A percentile compares a stretch with the other conserved stretches of the same genome.
These are phyloP conservation scores for Phragmites australis DNA, from an alignment of 176 grass and related monocot species.

Conservation along the genomic window DNA sequence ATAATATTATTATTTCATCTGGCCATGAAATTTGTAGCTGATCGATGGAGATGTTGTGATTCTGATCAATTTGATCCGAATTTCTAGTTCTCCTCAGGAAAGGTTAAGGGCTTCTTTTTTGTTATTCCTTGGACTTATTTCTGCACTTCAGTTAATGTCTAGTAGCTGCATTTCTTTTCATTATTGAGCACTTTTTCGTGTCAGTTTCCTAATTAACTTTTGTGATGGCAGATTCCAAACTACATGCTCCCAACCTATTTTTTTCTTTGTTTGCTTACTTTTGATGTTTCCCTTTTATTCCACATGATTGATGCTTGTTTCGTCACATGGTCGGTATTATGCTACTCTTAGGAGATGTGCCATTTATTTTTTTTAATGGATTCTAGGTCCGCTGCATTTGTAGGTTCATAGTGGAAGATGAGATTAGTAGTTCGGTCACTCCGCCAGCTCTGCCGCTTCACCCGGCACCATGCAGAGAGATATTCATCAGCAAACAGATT, in stretches of 20 bases:
- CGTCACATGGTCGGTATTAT: constrained; percentile 1
- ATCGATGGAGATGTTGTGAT: neutral
- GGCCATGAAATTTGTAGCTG: neutral
- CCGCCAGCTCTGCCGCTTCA: constrained; percentile 44
- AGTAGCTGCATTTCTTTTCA: neutral
- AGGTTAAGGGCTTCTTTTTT: neutral
- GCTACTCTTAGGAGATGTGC: neutral
- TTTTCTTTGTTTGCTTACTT: constrained; percentile 36
- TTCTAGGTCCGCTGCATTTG: constrained; percentile 15
- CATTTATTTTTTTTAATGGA: neutral
- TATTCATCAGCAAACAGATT: constrained; percentile 33
- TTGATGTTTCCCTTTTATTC: constrained; percentile 22
- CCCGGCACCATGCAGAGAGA: constrained; percentile 21
- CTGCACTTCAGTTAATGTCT: neutral
- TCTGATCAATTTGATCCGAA: neutral
- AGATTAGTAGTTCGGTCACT: constrained; percentile 58
- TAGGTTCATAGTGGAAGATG: constrained; percentile 54
- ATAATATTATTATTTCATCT: neutral
- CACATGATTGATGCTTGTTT: constrained; percentile 28
- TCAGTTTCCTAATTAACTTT: constrained; percentile 32
- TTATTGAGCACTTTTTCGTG: neutral
- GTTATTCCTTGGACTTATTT: neutral
- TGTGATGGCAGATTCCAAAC: constrained; percentile 13
- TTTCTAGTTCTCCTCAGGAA: neutral
- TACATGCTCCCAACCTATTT: constrained; percentile 1